Evolutionary conservation across 176 grass and related monocot genomes (phyloP).

Genomic region (Chloris gayana): DNA sequence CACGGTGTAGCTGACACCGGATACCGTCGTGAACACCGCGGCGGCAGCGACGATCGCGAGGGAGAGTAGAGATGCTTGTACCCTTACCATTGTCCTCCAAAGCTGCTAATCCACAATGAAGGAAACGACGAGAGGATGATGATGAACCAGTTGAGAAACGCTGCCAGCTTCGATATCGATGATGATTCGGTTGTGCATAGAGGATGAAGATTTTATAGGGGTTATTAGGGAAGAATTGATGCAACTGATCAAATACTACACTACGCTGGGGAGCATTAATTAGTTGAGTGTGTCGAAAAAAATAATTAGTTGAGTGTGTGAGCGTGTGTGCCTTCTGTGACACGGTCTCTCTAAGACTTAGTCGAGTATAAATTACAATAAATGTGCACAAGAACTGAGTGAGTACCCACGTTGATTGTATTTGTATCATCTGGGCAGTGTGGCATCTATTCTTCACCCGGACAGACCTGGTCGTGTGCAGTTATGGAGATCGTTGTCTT

Average conservation of each 20-base stretch:
- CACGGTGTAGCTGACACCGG: conserved; percentile 40
- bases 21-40: background rate
- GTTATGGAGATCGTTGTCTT: background rate
- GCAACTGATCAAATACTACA: too few species aligned
- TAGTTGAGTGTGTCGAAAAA: too few species aligned
- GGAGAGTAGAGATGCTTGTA: conserved; percentile 13
- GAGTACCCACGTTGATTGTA: background rate
- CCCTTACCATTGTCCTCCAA: background rate
- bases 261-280: background rate
- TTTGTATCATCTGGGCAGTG: background rate
- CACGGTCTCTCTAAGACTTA: background rate
- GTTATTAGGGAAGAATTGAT: too few species aligned
- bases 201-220: background rate
- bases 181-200: background rate
- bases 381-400: too few species aligned
- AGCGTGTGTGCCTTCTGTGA: background rate
- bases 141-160: background rate
- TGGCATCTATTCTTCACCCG: background rate
- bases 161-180: too few species aligned
- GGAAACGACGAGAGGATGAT: background rate
- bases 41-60: background rate
- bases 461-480: too few species aligned
- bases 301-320: too few species aligned
- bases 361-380: too few species aligned
- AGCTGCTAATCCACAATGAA: too few species aligned